Evolutionary conservation across 2,329 filamentous ascomycete genomes (phyloP), one percentile per base, ranked within the genome.

Genomic region (Talaromyces sp.): DNA sequence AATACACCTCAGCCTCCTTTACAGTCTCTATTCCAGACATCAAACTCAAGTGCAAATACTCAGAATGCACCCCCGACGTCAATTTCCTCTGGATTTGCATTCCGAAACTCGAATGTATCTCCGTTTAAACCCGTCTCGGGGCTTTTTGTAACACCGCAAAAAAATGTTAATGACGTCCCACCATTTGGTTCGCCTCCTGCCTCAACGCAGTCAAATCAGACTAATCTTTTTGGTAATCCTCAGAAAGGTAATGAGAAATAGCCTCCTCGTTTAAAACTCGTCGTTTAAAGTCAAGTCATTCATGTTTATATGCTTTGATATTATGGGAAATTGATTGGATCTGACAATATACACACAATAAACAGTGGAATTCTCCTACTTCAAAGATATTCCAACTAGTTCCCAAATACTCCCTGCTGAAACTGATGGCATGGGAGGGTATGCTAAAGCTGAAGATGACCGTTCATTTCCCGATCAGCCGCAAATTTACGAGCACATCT

Each of bases 331-430:
- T 43, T 50, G 7, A 47, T 9, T 16, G 11, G 31, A 22, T 64
- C 54, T 64, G 14, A 64, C 62, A 52, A 24, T 47, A 13, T n/a
- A 37, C 35, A 9, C 39, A 31, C 11, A 48, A 59, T 9, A 1
- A 24, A 39, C 27, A 41, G 43, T 59, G 10, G 54, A 64, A 13
- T 64, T 59, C 43, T 52, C 62, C 8, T 58, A 59, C 16, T 41
- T 59, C 4, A 50, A 59, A 11, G 33, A 50, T 31, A 59, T 64
- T 39, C 62, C 62, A 6, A 13, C 13, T 16, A 57, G 50, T 45
- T 16, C 7, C 19, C 14, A 47, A 1, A 19, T 58, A 31, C 3
- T 35, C n/a, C 35, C 43, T n/a, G 6, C 0, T 1, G 14, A 2
- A 31, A 9, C 22, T 19, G 5, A 3, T 43, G 56, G 10, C 22